Percentiles rank a stretch among this genome's conserved stretches.
Conservation (phyloP, 2,329 filamentous ascomycete species). For the Metarhizium brunneum region DNA sequence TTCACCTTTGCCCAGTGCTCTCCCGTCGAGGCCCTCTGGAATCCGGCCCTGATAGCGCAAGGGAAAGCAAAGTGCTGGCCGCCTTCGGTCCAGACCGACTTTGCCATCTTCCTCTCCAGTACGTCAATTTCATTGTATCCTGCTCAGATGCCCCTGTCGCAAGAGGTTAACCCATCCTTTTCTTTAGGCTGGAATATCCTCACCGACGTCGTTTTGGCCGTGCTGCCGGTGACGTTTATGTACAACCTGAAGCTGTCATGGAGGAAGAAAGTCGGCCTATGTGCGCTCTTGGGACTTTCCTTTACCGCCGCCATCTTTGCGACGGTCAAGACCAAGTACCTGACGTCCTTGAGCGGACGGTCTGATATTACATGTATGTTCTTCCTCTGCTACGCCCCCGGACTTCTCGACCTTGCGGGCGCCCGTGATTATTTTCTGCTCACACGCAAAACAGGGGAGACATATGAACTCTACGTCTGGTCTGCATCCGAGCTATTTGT, state of each 20-base stretch:
- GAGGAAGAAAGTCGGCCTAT: slow-evolving; percentile 3
- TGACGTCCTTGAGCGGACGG: background rate
- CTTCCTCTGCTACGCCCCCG: background rate
- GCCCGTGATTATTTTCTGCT: background rate
- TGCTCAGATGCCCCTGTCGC: background rate
- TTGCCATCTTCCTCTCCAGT: slow-evolving; percentile 5
- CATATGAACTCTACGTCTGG: slow-evolving; percentile 3
- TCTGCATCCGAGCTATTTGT: slow-evolving; percentile 4
- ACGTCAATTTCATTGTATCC: background rate
- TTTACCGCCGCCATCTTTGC: slow-evolving; percentile 3
- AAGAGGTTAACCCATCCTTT: background rate
- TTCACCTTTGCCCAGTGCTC: slow-evolving; percentile 6
- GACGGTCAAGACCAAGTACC: slow-evolving; percentile 2
- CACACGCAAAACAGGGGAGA: background rate
- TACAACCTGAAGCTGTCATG: slow-evolving; percentile 1
- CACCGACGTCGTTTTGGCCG: slow-evolving; percentile 3
- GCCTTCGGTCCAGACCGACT: background rate
- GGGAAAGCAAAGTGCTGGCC: background rate
- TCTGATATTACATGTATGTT: slow-evolving; percentile 3
- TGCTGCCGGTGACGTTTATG: slow-evolving; percentile 3
- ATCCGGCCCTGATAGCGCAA: background rate
- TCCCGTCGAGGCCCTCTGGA: slow-evolving; percentile 1
- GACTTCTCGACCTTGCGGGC: background rate
- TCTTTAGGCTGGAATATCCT: slow-evolving; percentile 5
- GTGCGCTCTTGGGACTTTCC: slow-evolving; percentile 1